These are phyloP conservation scores for Casuarina glauca DNA, from an alignment of 306 rosid genomes.

Conservation along the genomic window DNA sequence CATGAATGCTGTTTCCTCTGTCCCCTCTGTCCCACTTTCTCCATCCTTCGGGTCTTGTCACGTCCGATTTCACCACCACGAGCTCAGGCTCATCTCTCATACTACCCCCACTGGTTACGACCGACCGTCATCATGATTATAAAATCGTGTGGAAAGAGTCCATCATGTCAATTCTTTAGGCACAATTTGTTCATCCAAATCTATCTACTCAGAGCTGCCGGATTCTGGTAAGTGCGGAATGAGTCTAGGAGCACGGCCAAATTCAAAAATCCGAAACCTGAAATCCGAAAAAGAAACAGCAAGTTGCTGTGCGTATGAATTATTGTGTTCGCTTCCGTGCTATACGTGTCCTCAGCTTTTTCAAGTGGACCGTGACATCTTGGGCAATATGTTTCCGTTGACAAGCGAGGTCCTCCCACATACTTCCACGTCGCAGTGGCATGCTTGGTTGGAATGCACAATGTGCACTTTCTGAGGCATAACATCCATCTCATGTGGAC, in stretches of 20 bases:
- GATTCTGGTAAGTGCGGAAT: no score
- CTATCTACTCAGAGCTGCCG: not conserved
- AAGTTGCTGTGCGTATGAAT: not conserved
- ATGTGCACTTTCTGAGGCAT: not conserved
- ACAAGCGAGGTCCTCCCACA: not conserved
- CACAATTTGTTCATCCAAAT: no score
- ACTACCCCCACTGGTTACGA: no score
- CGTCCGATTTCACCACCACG: no score
- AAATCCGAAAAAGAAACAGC: not conserved
- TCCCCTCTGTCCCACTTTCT: not conserved
- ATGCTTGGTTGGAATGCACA: conserved; percentile 1
- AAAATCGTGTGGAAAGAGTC: no score
- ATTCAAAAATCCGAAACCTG: no score
- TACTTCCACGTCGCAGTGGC: not conserved
- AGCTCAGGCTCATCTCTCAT: no score
- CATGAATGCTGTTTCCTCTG: not conserved
- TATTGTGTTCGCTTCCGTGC: not conserved
- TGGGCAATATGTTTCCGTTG: not conserved
- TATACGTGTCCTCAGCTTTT: not conserved
- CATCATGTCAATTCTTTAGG: no score
- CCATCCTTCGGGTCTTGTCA: not conserved
- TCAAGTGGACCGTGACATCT: not conserved
- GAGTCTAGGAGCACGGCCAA: no score
- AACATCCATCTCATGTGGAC: not conserved
- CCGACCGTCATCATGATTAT: no score